Evolutionary conservation across 257 asterid genomes (phyloP).

Genomic region (Solanum sitiens): DNA sequence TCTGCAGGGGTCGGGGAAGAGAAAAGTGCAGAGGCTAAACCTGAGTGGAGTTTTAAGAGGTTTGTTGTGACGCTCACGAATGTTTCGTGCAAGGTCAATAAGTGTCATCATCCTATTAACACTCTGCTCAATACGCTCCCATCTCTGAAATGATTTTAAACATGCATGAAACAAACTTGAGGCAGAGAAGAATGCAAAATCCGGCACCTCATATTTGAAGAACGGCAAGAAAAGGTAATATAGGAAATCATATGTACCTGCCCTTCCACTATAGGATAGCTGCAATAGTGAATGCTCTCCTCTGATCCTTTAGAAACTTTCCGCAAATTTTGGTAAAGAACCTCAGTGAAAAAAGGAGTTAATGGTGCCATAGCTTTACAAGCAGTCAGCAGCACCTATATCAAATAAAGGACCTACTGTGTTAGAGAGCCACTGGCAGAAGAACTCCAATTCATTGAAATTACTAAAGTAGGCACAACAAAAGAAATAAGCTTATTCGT

Average conservation of each 20-base stretch:
- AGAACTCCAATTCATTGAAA: not conserved
- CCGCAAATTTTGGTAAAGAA: slow-evolving; percentile 81
- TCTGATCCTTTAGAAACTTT: slow-evolving; percentile 55
- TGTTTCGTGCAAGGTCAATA: slow-evolving; percentile 82
- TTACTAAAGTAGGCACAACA: not conserved
- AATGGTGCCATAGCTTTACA: slow-evolving; percentile 98
- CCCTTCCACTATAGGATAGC: slow-evolving; percentile 81
- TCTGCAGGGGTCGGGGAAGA: not conserved
- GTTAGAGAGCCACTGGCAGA: not conserved
- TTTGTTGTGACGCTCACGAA: slow-evolving; percentile 88
- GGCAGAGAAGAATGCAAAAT: not conserved
- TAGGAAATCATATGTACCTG: slow-evolving; percentile 18
- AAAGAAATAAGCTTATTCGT: not conserved
- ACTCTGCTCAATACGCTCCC: slow-evolving; percentile 87
- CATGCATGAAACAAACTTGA: not conserved
- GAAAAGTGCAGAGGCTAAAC: slow-evolving; percentile 6
- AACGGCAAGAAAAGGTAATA: not conserved
- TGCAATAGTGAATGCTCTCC: slow-evolving; percentile 89
- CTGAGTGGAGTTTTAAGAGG: slow-evolving; percentile 82
- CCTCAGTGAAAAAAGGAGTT: slow-evolving; percentile 94
- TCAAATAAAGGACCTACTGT: not conserved
- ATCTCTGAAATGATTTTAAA: slow-evolving; percentile 25
- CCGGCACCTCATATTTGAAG: not conserved
- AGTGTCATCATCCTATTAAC: slow-evolving; percentile 81
- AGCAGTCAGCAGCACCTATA: slow-evolving; percentile 67